phyloP scores from a whole-genome alignment of 192 early-diverging fungal genomes.

The Gonapodya sp. region DNA sequence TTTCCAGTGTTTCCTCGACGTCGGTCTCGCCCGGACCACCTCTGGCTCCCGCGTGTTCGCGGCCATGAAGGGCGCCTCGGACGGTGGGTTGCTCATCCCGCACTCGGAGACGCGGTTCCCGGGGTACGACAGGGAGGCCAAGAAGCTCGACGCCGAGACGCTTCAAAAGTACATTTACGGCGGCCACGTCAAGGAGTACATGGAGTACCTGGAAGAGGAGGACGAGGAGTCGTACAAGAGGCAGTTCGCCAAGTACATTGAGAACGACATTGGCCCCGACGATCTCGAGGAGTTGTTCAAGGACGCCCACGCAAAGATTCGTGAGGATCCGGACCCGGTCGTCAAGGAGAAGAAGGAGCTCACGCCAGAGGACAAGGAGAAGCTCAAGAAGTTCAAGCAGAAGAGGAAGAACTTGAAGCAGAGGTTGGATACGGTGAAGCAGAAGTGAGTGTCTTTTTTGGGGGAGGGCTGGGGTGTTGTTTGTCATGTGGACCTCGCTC shows the following conservation, averaged over 20 bases:
- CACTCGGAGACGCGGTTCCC: constrained; percentile 96
- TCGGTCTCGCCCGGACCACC: constrained; percentile 93
- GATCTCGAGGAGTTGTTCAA: constrained; percentile 92
- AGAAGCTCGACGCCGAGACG: constrained; percentile 84
- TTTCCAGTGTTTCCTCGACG: constrained; percentile 97
- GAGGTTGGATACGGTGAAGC: constrained; percentile 74
- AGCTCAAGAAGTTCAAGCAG: constrained; percentile 64
- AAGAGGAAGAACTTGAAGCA: constrained; percentile 79
- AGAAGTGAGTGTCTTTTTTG: constrained; percentile 66
- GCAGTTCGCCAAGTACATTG: constrained; percentile 91
- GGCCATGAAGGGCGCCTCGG: constrained; percentile 96
- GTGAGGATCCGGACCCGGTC: constrained; percentile 71
- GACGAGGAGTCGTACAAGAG: constrained; percentile 96
- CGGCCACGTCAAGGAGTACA: constrained; percentile 95
- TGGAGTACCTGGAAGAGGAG: constrained; percentile 96
- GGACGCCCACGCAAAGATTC: constrained; percentile 86
- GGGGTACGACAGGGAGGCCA: constrained; percentile 79
- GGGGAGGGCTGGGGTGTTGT: too few species aligned
- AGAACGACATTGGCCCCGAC: constrained; percentile 73
- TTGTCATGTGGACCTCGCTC: background rate
- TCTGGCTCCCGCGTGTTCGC: constrained; percentile 95
- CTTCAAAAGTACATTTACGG: constrained; percentile 97
- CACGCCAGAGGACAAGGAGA: constrained; percentile 62
- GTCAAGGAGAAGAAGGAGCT: constrained; percentile 36
- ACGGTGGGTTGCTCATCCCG: constrained; percentile 96